Percentiles rank a stretch among this genome's conserved stretches.
Conservation (phyloP, 2,329 filamentous ascomycete genomes). For the Delphinella strobiligena region DNA sequence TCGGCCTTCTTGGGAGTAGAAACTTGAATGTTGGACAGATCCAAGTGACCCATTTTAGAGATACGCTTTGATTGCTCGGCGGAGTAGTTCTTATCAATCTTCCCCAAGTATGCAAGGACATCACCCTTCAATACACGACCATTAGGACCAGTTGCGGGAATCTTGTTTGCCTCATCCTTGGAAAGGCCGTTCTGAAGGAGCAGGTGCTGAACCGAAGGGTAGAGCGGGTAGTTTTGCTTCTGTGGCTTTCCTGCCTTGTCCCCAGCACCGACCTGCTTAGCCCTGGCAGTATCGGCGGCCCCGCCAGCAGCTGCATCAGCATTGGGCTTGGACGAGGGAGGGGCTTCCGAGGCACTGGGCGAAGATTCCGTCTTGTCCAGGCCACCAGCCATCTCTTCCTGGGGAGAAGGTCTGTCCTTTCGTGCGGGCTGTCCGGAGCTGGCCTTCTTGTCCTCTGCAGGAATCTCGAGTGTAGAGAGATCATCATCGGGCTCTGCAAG, state of each 20-base stretch:
- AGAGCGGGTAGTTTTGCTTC: slow-evolving; percentile 59
- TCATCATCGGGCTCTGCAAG: slow-evolving; percentile 75
- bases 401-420: slow-evolving; percentile 12
- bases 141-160: slow-evolving; percentile 75
- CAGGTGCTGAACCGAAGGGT: slow-evolving; percentile 74
- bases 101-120: slow-evolving; percentile 77
- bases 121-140: slow-evolving; percentile 91
- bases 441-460: slow-evolving; percentile 49
- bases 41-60: slow-evolving; percentile 67
- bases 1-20: slow-evolving; percentile 38
- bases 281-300: slow-evolving; percentile 8
- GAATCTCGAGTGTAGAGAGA: slow-evolving; percentile 59
- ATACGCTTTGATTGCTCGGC: slow-evolving; percentile 58
- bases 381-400: slow-evolving; percentile 13
- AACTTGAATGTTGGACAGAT: slow-evolving; percentile 90
- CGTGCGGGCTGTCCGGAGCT: slow-evolving; percentile 21
- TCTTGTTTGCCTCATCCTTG: slow-evolving; percentile 64
- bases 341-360: slow-evolving; percentile 14
- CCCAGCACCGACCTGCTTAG: slow-evolving; percentile 5
- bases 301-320: slow-evolving; percentile 11
- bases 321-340: slow-evolving; percentile 17
- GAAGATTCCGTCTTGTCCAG: slow-evolving; percentile 13
- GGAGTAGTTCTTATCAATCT: slow-evolving; percentile 61
- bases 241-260: too few species aligned
- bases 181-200: slow-evolving; percentile 68